Evolutionary conservation across 1,139 yeast genomes (phyloP), one percentile per base, ranked within the genome.

Genomic region (Kodamaea plutei): DNA sequence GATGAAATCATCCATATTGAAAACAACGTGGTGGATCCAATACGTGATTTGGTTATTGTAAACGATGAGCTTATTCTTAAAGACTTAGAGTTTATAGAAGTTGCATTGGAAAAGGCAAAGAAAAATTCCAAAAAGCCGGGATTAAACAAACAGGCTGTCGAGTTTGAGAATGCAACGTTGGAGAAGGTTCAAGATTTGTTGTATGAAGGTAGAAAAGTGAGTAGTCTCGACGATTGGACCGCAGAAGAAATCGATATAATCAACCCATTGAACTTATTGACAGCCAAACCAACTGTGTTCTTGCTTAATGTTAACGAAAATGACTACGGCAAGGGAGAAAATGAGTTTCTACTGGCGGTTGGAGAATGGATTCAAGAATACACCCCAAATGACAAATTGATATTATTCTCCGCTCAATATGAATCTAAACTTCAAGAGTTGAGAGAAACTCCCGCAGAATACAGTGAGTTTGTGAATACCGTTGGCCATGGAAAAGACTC

Each of bases 1-100:
- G 79, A 74, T n/a, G 85, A 79, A 25, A 78, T 82, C 34, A 75
- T 82, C 3, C 89, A 82, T 52, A 69, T 82, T 22, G 89, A 82
- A 45, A 70, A 76, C 6, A 60, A 61, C 23, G 69, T 71, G 9
- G 70, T 64, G n/a, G 79, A 82, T 50, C 88, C 91, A 0, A 68
- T 76, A 0, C 56, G 89, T 46, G 91, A 82, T 54, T 54, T 80
- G 45, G 69, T 69, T 20, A 74, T 81, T 36, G 88, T 82, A 8
- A 75, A 73, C 41, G 89, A 82, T 52, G 91, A 82, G 54, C 58
- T 82, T 39, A 64, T 82, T n/a, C 54, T 82, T 33, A 82, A 82
- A 50, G 91, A 82, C 50, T 54, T 81, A 50, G 89, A 82, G 39
- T 75, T 72, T 40, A 62, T 77, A 14, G 89, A 81, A 41, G 64